Conservation (phyloP, 768 basidiomycete genomes). For the Pleurotus sapidus region DNA sequence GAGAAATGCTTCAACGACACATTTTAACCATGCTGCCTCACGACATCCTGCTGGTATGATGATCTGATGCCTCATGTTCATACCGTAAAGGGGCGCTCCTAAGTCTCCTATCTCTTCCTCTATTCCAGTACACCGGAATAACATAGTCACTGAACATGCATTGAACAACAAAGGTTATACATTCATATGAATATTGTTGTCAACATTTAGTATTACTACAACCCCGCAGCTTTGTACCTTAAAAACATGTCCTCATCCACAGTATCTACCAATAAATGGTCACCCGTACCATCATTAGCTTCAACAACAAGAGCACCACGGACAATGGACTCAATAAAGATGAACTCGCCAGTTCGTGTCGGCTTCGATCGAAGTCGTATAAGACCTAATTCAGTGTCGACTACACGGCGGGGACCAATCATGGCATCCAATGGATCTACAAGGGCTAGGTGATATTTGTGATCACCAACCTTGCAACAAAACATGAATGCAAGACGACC, state of each 20-base stretch:
- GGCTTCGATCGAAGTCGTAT: conserved; percentile 11
- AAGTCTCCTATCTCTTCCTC: no score
- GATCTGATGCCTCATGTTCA: no score
- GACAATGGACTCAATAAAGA: conserved; percentile 25
- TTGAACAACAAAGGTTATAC: no score
- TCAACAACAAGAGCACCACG: conserved; percentile 21
- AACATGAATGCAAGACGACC: conserved; percentile 19
- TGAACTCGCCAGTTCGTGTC: conserved; percentile 11
- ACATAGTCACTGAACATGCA: no score
- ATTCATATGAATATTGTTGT: no score
- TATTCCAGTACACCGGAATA: no score
- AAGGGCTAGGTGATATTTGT: conserved; percentile 14
- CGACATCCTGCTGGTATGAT: no score
- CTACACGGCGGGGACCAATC: conserved; percentile 5
- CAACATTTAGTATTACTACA: no score
- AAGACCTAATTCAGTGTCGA: conserved; percentile 22
- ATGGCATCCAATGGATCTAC: conserved; percentile 17
- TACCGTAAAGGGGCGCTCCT: no score
- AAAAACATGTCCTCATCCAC: conserved; percentile 27
- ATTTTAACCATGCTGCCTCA: no score
- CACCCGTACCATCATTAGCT: conserved; percentile 12
- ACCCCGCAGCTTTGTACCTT: background rate
- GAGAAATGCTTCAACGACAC: no score
- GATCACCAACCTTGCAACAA: conserved; percentile 1
- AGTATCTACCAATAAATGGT: conserved; percentile 23